A percentile compares a stretch with the other conserved stretches of the same genome.
Conservation (phyloP, 441 rosid species). For the Hura crepitans region DNA sequence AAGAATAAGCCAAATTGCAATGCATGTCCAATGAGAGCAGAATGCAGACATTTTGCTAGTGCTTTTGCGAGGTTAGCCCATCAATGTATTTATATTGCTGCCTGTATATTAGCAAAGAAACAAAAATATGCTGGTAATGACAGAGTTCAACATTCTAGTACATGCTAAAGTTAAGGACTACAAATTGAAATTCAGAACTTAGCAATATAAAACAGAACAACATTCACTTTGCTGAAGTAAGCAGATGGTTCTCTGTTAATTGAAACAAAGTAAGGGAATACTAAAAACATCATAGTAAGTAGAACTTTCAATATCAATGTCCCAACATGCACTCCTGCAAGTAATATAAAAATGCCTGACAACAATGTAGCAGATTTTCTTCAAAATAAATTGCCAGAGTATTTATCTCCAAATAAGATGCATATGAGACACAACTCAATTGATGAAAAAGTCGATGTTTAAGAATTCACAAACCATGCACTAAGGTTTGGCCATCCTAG, state of each 20-base stretch:
- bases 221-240: neutral
- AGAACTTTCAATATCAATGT: neutral
- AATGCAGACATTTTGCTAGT: constrained; percentile 98
- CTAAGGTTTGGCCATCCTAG: neutral
- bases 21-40: constrained; percentile 98
- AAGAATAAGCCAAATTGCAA: constrained; percentile 95
- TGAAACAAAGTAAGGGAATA: neutral
- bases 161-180: neutral
- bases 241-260: neutral
- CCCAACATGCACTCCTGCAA: neutral
- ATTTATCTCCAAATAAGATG: neutral
- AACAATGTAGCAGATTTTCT: neutral
- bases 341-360: neutral
- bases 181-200: constrained; percentile 9
- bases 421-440: neutral
- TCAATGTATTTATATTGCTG: neutral
- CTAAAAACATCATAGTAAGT: neutral
- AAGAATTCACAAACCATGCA: neutral
- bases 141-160: neutral
- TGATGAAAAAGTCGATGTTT: neutral
- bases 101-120: neutral
- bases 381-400: neutral
- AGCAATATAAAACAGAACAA: neutral
- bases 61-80: constrained; percentile 90
- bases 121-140: constrained; percentile 1